These are phyloP conservation scores for Tolypocladium cylindrosporum DNA, from an alignment of 2,329 filamentous ascomycete species.

Conservation along the genomic window DNA sequence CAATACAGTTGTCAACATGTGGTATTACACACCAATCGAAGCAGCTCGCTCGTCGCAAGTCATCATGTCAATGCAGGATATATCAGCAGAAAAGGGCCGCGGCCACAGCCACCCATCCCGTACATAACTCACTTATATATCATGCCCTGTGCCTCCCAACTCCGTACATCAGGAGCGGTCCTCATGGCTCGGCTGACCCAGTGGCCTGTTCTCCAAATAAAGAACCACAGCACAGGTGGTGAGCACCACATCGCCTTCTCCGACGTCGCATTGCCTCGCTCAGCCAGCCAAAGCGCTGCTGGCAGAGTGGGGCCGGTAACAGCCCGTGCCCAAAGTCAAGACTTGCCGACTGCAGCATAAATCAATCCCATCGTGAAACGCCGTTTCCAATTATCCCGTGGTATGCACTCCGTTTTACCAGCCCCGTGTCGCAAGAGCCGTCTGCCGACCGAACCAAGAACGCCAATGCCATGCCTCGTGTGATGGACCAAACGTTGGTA, in stretches of 20 bases:
- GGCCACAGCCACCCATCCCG: neutral
- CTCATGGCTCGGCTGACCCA: neutral
- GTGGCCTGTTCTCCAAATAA: neutral
- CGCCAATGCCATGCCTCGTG: slow-evolving; percentile 18
- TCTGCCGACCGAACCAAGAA: slow-evolving; percentile 11
- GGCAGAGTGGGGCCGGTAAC: neutral
- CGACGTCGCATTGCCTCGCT: neutral
- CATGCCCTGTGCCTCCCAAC: neutral
- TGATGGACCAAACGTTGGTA: neutral
- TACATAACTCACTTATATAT: neutral
- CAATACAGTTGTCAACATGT: neutral
- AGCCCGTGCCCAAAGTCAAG: neutral
- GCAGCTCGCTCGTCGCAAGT: neutral
- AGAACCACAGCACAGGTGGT: neutral
- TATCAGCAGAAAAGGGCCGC: no score
- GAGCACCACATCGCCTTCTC: neutral
- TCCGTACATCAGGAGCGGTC: neutral
- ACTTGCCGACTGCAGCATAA: neutral
- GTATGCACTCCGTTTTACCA: neutral
- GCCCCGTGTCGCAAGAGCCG: neutral
- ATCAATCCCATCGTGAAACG: neutral
- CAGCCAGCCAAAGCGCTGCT: neutral
- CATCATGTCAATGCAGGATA: neutral
- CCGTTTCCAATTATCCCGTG: neutral
- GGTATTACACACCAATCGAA: neutral